These are phyloP conservation scores for Catenaria anguillulae DNA, from an alignment of 371 early-diverging fungal species.

Conservation along the genomic window DNA sequence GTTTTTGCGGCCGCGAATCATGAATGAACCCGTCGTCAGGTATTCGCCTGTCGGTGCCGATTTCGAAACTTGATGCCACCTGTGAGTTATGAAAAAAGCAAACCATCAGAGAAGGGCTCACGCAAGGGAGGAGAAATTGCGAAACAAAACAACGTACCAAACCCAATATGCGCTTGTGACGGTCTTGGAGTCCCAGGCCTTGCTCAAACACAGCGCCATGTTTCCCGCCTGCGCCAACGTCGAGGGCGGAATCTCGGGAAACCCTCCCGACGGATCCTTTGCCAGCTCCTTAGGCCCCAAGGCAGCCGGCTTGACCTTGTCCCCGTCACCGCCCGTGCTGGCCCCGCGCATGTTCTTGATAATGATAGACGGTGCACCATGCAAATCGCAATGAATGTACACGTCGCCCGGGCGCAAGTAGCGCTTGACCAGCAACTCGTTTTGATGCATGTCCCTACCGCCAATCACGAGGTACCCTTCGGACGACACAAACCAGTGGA, in stretches of 20 bases:
- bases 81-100: too few relatives aligned
- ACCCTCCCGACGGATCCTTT: slow-evolving; percentile 26
- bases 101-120: too few relatives aligned
- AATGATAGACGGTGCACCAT: slow-evolving; percentile 87
- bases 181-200: slow-evolving; percentile 97
- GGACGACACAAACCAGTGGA: slow-evolving; percentile 91
- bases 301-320: slow-evolving; percentile 25
- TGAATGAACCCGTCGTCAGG: slow-evolving; percentile 87
- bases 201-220: slow-evolving; percentile 90
- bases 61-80: slow-evolving; percentile 84
- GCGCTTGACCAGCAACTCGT: slow-evolving; percentile 89
- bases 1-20: slow-evolving; percentile 95
- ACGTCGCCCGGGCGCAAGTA: slow-evolving; percentile 68
- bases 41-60: slow-evolving; percentile 95
- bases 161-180: slow-evolving; percentile 97
- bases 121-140: too few relatives aligned
- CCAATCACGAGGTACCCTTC: slow-evolving; percentile 92
- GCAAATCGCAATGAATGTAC: slow-evolving; percentile 93
- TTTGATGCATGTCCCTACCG: slow-evolving; percentile 94
- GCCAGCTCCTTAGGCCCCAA: neutral
- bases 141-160: too few relatives aligned
- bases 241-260: slow-evolving; percentile 53
- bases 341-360: slow-evolving; percentile 60
- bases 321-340: too few relatives aligned
- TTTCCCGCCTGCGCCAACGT: slow-evolving; percentile 91